Evolutionary conservation across 495 filamentous ascomycete genomes (phyloP), one percentile per base, ranked within the genome.

Genomic region (Melanomma pulvis-pyrius): DNA sequence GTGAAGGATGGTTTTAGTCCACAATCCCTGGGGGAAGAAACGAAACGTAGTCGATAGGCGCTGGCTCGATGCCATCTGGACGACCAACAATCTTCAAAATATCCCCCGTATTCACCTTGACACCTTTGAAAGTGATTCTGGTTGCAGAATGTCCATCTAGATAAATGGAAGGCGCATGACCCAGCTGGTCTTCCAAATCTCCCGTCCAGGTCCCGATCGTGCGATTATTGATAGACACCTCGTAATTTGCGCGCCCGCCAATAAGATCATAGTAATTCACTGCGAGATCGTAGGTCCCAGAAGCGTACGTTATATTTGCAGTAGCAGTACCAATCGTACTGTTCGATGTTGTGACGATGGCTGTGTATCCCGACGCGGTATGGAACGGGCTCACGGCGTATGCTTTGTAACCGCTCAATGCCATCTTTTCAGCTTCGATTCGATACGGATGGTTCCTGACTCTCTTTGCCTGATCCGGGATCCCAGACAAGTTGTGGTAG

Each of bases 221-320:
- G 21, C 74, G 70, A 55, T 82, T 75, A 65, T 86, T 86, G 26
- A 89, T 57, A 58, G 74, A 84, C 2, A 86, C 51, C 61, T 81
- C 74, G 72, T 81, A 90, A 52, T 77, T 72, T 13, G 86, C 78
- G 49, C 75, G 74, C 0, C 87, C 88, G 5, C 82, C 80, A 28
- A 79, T 77, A 26, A 86, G 64, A 68, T 91, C 88, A 67, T 82
- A 90, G 71, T 90, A 90, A 58, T 86, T 86, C 8, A 91, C 80
- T 0, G 82, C 86, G 6, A 91, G 26, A 67, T 88, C 82, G 60
- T 90, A 90, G 28, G 68, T 80, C 0, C 87, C 87, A 0, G 78
- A 75, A 1, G 77, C 58, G 57, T 82, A 82, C 2, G 74, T 50
- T 13, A 90, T 70, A 50, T 61, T 80, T 1, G 80, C 76, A 13